Percentiles rank a stretch among this genome's conserved stretches.
These are phyloP conservation scores for Suillus subalutaceus DNA, from an alignment of 768 basidiomycete genomes.

Conservation along the genomic window DNA sequence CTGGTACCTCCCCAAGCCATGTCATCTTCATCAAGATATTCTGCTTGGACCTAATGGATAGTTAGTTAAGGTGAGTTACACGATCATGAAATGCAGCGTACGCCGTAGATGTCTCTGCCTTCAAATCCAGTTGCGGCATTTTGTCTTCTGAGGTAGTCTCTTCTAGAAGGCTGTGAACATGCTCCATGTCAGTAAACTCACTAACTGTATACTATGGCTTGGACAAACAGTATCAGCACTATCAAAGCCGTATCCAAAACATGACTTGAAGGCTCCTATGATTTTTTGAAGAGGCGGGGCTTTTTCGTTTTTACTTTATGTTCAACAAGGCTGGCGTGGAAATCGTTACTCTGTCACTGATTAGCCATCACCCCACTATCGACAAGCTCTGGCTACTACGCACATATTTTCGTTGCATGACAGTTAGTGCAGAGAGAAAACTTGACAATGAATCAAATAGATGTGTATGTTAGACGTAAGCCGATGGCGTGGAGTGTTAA, in stretches of 20 bases:
- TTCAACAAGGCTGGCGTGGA: background rate
- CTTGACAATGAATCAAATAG: slow-evolving; percentile 16
- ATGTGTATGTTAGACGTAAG: slow-evolving; percentile 6
- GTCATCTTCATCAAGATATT: slow-evolving; percentile 30
- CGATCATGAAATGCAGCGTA: slow-evolving; percentile 12
- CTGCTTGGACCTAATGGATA: slow-evolving; percentile 21
- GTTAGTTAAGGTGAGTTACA: slow-evolving; percentile 3
- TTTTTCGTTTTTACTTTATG: slow-evolving; percentile 13
- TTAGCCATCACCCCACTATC: slow-evolving; percentile 5
- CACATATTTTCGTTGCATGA: slow-evolving; percentile 8
- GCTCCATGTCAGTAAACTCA: background rate
- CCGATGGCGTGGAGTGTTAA: slow-evolving; percentile 7
- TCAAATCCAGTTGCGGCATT: slow-evolving; percentile 22
- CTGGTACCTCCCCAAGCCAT: slow-evolving; percentile 28
- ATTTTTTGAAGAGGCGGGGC: slow-evolving; percentile 11
- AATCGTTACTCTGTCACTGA: slow-evolving; percentile 12
- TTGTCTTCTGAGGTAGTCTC: slow-evolving; percentile 15
- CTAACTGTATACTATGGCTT: background rate
- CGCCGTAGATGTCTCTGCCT: slow-evolving; percentile 23
- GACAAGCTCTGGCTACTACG: background rate
- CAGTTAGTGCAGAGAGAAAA: background rate
- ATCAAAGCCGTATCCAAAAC: slow-evolving; percentile 22
- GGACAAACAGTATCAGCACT: slow-evolving; percentile 16
- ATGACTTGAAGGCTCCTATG: slow-evolving; percentile 23
- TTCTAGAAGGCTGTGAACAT: slow-evolving; percentile 19